Evolutionary conservation across 805 yeast genomes (phyloP).

Genomic region (Danielozyma ontarioensis): DNA sequence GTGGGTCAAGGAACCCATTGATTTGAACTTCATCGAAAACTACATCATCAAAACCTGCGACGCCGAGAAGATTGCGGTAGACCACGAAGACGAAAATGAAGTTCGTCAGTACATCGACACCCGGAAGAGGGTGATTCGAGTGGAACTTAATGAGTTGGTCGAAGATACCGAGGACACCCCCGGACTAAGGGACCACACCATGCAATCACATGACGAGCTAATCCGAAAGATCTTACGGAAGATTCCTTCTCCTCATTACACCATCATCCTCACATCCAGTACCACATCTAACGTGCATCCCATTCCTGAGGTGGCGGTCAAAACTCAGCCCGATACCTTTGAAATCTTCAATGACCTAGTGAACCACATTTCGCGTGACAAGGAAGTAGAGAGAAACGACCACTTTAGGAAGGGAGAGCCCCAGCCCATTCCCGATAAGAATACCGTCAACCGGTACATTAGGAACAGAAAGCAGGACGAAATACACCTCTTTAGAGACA

Average conservation of each 20-base stretch:
- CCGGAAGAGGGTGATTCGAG: constrained; percentile 53
- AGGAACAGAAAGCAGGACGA: constrained; percentile 25
- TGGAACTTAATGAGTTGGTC: constrained; percentile 51
- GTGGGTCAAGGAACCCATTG: constrained; percentile 35
- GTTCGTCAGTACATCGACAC: constrained; percentile 58
- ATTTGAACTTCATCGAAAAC: constrained; percentile 38
- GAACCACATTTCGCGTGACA: constrained; percentile 42
- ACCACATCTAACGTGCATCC: constrained; percentile 23
- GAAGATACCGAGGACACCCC: constrained; percentile 11
- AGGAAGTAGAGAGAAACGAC: constrained; percentile 54
- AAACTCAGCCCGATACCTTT: constrained; percentile 24
- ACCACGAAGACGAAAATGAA: constrained; percentile 39
- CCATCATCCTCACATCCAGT: constrained; percentile 51
- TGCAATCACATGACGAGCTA: constrained; percentile 40
- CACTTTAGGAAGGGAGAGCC: constrained; percentile 19
- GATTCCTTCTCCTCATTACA: constrained; percentile 68
- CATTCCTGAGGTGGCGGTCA: constrained; percentile 22
- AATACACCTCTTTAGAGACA: constrained; percentile 38
- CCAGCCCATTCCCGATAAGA: constrained; percentile 9
- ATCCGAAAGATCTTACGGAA: constrained; percentile 56
- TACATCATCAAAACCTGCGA: constrained; percentile 46
- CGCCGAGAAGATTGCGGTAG: constrained; percentile 37
- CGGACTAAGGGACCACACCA: constrained; percentile 16
- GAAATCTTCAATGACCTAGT: constrained; percentile 55
- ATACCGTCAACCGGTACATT: constrained; percentile 27